Conservation (phyloP, 352 stramenopile genomes). For the Phytophthora quininea region DNA sequence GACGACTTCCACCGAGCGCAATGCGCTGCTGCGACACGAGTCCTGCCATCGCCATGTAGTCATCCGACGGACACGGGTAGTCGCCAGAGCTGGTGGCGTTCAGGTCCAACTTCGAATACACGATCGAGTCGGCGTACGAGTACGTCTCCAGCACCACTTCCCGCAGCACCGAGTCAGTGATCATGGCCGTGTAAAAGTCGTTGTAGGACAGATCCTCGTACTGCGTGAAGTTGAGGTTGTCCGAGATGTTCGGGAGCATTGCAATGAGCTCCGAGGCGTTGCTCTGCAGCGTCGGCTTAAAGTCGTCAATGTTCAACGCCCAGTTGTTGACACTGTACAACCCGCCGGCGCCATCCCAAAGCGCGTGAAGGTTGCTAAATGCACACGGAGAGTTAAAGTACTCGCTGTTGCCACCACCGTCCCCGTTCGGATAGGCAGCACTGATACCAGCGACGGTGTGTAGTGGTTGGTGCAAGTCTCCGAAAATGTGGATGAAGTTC, state of each 20-base stretch:
- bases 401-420: constrained; percentile 67
- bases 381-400: constrained; percentile 50
- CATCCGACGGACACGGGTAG: constrained; percentile 39
- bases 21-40: constrained; percentile 56
- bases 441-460: constrained; percentile 53
- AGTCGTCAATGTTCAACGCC: constrained; percentile 41
- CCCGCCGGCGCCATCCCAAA: constrained; percentile 63
- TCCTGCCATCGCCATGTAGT: constrained; percentile 42
- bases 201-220: constrained; percentile 43
- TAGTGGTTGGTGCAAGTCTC: constrained; percentile 63
- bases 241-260: constrained; percentile 34
- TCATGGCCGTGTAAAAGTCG: constrained; percentile 36
- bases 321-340: constrained; percentile 60
- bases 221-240: constrained; percentile 43
- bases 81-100: constrained; percentile 28
- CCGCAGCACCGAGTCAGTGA: constrained; percentile 30
- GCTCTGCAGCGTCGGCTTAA: constrained; percentile 26
- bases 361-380: constrained; percentile 62
- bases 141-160: constrained; percentile 53
- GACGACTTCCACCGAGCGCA: constrained; percentile 51
- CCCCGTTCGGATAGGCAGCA: constrained; percentile 43
- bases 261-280: constrained; percentile 55
- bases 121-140: constrained; percentile 22
- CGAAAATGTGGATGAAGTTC: constrained; percentile 72
- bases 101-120: constrained; percentile 47